These are phyloP conservation scores for Tuctoria greenei DNA, from an alignment of 176 grass and related monocot genomes.

Conservation along the genomic window DNA sequence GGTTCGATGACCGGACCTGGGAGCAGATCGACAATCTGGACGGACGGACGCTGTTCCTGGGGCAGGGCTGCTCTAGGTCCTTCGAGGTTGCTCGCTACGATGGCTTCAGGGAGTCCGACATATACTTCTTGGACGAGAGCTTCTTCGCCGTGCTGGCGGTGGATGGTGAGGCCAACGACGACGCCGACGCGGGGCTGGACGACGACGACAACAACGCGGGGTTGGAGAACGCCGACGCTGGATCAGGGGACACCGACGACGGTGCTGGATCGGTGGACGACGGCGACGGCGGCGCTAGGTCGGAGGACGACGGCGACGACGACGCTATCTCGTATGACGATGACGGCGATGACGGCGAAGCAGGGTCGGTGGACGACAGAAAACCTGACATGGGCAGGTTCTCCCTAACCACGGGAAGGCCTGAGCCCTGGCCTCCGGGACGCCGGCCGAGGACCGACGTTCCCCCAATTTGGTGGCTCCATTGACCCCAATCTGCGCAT, in stretches of 20 bases:
- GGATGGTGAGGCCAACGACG: too few relatives aligned
- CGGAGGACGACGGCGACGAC: too few relatives aligned
- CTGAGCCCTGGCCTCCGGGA: constrained; percentile 20
- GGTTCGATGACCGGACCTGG: constrained; percentile 7
- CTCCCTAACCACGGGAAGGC: not conserved
- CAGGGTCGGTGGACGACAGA: too few relatives aligned
- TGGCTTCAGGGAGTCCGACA: constrained; percentile 4
- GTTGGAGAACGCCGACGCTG: too few relatives aligned
- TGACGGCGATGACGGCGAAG: too few relatives aligned
- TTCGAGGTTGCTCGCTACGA: constrained; percentile 27
- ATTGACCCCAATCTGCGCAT: too few relatives aligned
- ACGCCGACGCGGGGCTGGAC: too few relatives aligned
- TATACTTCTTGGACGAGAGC: constrained; percentile 47
- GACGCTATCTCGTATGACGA: too few relatives aligned
- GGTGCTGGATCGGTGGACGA: too few relatives aligned
- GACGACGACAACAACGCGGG: too few relatives aligned
- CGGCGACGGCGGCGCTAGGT: too few relatives aligned
- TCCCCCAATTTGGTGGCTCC: constrained; percentile 49
- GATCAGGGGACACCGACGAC: too few relatives aligned
- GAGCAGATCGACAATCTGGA: not conserved
- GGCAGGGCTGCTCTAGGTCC: constrained; percentile 40
- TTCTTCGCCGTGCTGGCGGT: not conserved
- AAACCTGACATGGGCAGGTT: constrained; percentile 40
- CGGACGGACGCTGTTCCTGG: constrained; percentile 44
- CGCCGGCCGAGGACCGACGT: not conserved